Base-by-base conservation (phyloP, 1,139 yeast genomes). In the Wickerhamomyces sp. region DNA sequence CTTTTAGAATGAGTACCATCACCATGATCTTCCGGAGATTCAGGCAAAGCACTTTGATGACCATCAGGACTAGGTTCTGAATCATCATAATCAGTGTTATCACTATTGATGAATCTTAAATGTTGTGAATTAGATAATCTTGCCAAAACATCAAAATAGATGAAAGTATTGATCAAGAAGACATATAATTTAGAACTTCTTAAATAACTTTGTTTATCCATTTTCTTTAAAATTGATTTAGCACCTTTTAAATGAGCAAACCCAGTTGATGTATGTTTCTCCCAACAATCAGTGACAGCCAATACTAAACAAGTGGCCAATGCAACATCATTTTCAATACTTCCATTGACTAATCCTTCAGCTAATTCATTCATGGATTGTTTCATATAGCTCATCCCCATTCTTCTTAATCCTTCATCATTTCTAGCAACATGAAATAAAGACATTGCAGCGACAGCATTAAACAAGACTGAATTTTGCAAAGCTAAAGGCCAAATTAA, bases 231-330 rank as follows among this genome's bases (percentile, higher is more conserved):
- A 76, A 81, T 78, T 31, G 79, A 75, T 50, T 78, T 73, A 4
- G 88, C 87, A 14, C 87, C 87, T 56, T 77, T 76, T 50, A 80
- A 69, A 64, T 81, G 88, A 2, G 84, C 82, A 45, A 81, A 78
- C 15, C 87, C 87, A 36, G 83, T 79, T 9, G 81, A 73, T 6
- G 75, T 80, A 52, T 76, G 83, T 18, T 82, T 73, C 56, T 80
- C 84, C 87, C 88, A 83, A 1, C 83, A 72, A 59, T 83, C 89
- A 41, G 84, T 75, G 42, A 79, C 75, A 0, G 87, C 82, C 47
- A 82, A 65, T 27, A 79, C 77, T 45, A 82, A 61, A 50, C 88
- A 81, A 0, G 86, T 78, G 0, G 84, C 80, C 31, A 82, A 64
- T 1, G 87, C 86, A 27, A 81, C 77, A 55, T 81, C 86, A n/a